Evolutionary conservation across 2,329 filamentous ascomycete genomes (phyloP), one percentile per base, ranked within the genome.

Genomic region (Seiridium cupressi): DNA sequence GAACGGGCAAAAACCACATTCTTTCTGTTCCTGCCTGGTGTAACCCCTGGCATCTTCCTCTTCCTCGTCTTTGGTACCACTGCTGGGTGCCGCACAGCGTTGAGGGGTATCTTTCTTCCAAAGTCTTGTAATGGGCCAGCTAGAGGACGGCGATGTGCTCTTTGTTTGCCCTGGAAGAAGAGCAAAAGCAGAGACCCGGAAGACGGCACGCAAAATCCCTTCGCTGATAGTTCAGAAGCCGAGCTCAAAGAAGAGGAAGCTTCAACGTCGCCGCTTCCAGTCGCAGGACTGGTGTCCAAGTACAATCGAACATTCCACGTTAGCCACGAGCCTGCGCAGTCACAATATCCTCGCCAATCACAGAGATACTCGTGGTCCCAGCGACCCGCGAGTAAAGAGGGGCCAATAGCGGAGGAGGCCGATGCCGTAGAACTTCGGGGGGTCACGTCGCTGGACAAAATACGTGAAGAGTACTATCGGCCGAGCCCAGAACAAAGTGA

Each of bases 41-140:
- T 57, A 38, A 62, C 63, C 1, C 61, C 64, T 5, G 63, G 64
- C 2, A 59, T 66, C 3, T 61, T 63, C 49, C 51, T 65, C 5
- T 65, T 65, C 49, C 34, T 66, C 1, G 60, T 65, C 4, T 65
- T 66, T 44, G 64, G 64, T 35, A 65, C 63, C 2, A 65, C 63
- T 7, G 47, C 64, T 3, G 64, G 62, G 1, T 61, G 62, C 32
- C 51, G 63, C 3, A 48, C 53, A n/a, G 62, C 59, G 31, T 55
- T 65, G n/a, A 59, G 55, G 34, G 55, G 64, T 34, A 55, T 57
- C 3, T 62, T 62, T 13, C 34, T 62, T 5, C 60, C 57, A 13
- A 51, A 56, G 11, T 40, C 32, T n/a, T 5, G 32, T 11, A 44
- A 26, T 26, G 18, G 18, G 18, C 18, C 18, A 26, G 18, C 18